These are phyloP conservation scores for Camillea tinctor DNA, from an alignment of 2,329 filamentous ascomycete genomes.

Conservation along the genomic window DNA sequence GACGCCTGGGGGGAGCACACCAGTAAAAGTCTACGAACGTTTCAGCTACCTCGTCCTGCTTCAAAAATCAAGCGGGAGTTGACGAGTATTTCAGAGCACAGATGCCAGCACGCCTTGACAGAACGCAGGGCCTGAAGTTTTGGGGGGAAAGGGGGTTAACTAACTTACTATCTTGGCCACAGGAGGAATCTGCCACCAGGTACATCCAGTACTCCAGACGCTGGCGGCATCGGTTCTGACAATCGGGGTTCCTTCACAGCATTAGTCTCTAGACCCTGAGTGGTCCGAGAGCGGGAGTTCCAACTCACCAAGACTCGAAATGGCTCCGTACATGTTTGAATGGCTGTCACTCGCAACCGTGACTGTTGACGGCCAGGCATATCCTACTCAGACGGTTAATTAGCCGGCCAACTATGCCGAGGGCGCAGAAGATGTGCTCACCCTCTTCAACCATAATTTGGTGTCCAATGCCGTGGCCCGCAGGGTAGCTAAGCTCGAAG, in stretches of 20 bases:
- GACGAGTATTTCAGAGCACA: too few relatives aligned
- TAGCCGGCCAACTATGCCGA: background rate
- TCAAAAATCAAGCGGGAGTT: too few relatives aligned
- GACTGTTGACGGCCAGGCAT: slow-evolving; percentile 74
- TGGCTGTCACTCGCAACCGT: too few relatives aligned
- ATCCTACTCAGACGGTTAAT: slow-evolving; percentile 37
- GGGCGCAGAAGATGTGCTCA: background rate
- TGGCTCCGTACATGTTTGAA: slow-evolving; percentile 94
- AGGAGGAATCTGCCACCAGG: slow-evolving; percentile 88
- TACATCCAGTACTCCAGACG: slow-evolving; percentile 80
- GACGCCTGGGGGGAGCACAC: slow-evolving; percentile 73
- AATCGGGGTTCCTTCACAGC: slow-evolving; percentile 69
- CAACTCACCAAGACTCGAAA: too few relatives aligned
- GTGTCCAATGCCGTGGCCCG: slow-evolving; percentile 81
- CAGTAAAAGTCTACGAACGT: slow-evolving; percentile 76
- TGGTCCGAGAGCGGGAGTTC: slow-evolving; percentile 53
- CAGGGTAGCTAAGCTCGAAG: too few relatives aligned
- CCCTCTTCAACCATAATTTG: slow-evolving; percentile 89
- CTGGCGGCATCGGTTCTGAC: slow-evolving; percentile 85
- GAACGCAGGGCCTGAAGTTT: too few relatives aligned
- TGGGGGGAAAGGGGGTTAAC: too few relatives aligned
- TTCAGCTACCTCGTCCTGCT: too few relatives aligned
- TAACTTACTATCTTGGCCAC: slow-evolving; percentile 78
- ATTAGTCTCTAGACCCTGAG: too few relatives aligned
- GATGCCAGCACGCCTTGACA: too few relatives aligned